Percentiles rank a stretch among this genome's conserved stretches.
phyloP scores from a whole-genome alignment of 2,329 filamentous ascomycete species.

The Ophiostoma sp. region DNA sequence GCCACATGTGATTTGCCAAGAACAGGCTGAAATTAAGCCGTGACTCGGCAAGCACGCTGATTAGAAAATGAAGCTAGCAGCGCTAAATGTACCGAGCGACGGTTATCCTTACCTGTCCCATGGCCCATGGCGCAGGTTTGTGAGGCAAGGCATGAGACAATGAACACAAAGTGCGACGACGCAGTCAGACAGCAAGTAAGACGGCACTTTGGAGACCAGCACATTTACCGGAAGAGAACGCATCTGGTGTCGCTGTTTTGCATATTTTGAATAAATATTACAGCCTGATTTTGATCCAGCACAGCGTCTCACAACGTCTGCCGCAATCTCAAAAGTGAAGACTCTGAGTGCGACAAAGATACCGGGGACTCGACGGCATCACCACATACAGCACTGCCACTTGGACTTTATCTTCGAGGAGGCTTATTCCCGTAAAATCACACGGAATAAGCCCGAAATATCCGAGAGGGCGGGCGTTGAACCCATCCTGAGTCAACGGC shows the following conservation, averaged over 20 bases:
- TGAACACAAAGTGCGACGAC: background rate
- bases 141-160: background rate
- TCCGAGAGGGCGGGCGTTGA: background rate
- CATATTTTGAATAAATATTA: background rate
- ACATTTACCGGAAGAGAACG: background rate
- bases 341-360: background rate
- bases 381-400: background rate
- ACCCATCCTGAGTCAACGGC: background rate
- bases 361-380: background rate
- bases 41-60: background rate
- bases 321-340: background rate
- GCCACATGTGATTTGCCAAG: background rate
- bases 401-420: background rate
- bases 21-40: background rate
- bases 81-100: background rate
- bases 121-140: background rate
- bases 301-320: background rate
- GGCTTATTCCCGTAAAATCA: background rate
- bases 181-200: background rate
- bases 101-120: background rate
- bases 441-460: background rate
- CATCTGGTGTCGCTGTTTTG: background rate
- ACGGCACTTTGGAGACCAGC: background rate
- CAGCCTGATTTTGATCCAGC: background rate
- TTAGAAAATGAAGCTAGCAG: background rate